Conservation (phyloP, 2,329 filamentous ascomycete genomes). For the Aotearoamyces nothofagi region DNA sequence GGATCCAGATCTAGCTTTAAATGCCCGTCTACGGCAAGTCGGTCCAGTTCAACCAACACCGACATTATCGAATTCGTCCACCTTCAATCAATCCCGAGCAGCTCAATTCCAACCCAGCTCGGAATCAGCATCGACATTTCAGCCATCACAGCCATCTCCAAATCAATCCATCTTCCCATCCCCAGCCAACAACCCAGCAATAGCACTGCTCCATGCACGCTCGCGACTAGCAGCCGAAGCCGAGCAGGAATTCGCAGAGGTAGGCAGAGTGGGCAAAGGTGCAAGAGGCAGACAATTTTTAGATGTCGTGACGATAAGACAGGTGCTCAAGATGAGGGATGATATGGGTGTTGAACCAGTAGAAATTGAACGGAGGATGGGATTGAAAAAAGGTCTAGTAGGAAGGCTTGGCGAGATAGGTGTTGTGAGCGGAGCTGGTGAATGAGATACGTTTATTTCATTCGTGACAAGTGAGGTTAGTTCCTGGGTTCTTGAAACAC, state of each 20-base stretch:
- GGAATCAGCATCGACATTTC: not conserved
- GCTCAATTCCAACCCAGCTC: not conserved
- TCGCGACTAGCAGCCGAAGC: constrained; percentile 47
- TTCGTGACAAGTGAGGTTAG: too few species aligned
- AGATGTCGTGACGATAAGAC: constrained; percentile 32
- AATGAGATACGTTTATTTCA: too few species aligned
- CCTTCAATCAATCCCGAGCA: constrained; percentile 8
- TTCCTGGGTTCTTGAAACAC: too few species aligned
- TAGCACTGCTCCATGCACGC: constrained; percentile 19
- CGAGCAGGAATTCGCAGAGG: constrained; percentile 34
- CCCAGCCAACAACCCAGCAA: constrained; percentile 11
- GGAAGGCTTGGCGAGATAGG: not conserved
- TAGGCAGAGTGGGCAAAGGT: constrained; percentile 19
- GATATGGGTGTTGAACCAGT: constrained; percentile 14
- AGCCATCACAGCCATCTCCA: not conserved
- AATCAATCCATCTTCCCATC: constrained; percentile 2
- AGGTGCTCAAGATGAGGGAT: constrained; percentile 31
- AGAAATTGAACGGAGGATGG: constrained; percentile 1
- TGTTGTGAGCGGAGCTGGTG: constrained; percentile 1
- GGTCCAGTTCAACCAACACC: constrained; percentile 16
- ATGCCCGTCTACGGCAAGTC: constrained; percentile 12
- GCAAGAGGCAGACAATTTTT: constrained; percentile 26
- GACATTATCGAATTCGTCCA: constrained; percentile 15
- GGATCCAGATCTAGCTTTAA: constrained; percentile 9
- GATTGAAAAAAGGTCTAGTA: not conserved